phyloP scores from a whole-genome alignment of 257 asterid species.

The Solanum ossicruentum region DNA sequence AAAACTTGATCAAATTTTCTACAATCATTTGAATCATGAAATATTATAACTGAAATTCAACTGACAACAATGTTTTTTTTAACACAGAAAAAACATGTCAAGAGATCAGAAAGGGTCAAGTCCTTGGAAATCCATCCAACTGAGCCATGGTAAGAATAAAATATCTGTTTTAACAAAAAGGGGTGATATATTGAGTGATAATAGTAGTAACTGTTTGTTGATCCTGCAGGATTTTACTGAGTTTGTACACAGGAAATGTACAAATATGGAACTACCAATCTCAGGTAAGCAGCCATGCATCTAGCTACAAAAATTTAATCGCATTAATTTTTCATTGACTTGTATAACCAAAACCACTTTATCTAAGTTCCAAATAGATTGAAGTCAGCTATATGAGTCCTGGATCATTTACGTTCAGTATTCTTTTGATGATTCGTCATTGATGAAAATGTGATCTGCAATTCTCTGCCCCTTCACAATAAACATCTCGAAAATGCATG shows the following conservation, averaged over 20 bases:
- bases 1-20: background rate
- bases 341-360: background rate
- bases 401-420: background rate
- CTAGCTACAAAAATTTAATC: background rate
- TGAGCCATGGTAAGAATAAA: constrained; percentile 23
- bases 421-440: background rate
- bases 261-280: constrained; percentile 88
- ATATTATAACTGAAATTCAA: background rate
- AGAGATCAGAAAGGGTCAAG: constrained; percentile 33
- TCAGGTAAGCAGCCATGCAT: constrained; percentile 35
- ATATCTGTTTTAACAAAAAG: background rate
- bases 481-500: background rate
- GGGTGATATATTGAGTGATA: background rate
- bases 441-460: background rate
- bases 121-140: constrained; percentile 34
- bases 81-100: constrained; percentile 25
- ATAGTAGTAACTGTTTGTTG: background rate
- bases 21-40: background rate
- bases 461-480: background rate
- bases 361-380: background rate
- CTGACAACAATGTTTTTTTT: background rate
- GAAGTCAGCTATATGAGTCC: background rate
- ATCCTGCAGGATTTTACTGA: constrained; percentile 56
- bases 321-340: background rate
- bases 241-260: constrained; percentile 83